These are phyloP conservation scores for Chrysoporthe austroafricana DNA, from an alignment of 2,329 filamentous ascomycete genomes.

Conservation along the genomic window DNA sequence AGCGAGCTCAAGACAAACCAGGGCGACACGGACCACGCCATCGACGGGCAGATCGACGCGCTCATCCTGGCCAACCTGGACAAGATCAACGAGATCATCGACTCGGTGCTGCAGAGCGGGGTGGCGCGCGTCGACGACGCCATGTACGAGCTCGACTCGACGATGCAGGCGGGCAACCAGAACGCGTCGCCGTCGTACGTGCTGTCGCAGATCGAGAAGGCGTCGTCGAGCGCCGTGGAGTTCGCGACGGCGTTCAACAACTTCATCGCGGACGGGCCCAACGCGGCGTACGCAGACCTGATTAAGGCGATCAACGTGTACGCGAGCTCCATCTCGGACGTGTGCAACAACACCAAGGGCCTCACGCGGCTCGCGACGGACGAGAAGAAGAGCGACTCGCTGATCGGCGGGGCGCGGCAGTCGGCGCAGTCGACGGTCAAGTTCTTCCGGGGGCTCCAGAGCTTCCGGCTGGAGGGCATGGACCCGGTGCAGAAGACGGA, in stretches of 20 bases:
- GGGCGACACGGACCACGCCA: slow-evolving; percentile 74
- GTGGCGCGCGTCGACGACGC: slow-evolving; percentile 95
- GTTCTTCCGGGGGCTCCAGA: slow-evolving; percentile 93
- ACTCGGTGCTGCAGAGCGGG: slow-evolving; percentile 91
- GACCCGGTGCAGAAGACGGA: slow-evolving; percentile 93
- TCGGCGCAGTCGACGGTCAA: slow-evolving; percentile 86
- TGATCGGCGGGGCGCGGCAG: slow-evolving; percentile 80
- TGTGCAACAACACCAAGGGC: slow-evolving; percentile 95
- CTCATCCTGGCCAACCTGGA: slow-evolving; percentile 83
- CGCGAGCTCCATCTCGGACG: slow-evolving; percentile 86
- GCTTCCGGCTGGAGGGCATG: slow-evolving; percentile 89
- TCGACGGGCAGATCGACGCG: slow-evolving; percentile 90
- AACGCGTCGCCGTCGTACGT: slow-evolving; percentile 95
- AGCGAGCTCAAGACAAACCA: slow-evolving; percentile 82
- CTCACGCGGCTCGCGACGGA: slow-evolving; percentile 90
- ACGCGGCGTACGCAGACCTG: slow-evolving; percentile 84
- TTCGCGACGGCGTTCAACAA: slow-evolving; percentile 99
- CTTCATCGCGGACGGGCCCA: slow-evolving; percentile 95
- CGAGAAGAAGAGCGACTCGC: slow-evolving; percentile 88
- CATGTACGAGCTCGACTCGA: slow-evolving; percentile 94
- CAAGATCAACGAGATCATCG: slow-evolving; percentile 97
- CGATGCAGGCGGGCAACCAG: slow-evolving; percentile 98
- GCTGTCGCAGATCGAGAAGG: slow-evolving; percentile 95
- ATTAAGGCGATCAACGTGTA: slow-evolving; percentile 93
- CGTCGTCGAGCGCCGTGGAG: slow-evolving; percentile 90